Evolutionary conservation across 2,329 filamentous ascomycete species (phyloP).

Genomic region (Aspergillus thermomutatus): DNA sequence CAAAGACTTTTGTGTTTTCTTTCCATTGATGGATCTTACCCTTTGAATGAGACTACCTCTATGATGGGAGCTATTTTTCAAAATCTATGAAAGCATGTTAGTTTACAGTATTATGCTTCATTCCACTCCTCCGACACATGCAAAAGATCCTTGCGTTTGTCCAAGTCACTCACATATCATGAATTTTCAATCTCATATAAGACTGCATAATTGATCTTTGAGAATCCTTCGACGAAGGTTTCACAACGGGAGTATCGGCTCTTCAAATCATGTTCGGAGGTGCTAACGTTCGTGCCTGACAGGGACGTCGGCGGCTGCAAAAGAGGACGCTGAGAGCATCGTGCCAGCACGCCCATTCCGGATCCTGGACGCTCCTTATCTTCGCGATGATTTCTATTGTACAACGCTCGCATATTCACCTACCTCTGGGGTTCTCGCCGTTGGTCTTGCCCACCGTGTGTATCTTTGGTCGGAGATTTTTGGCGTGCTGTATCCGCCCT

Average conservation of each 20-base stretch:
- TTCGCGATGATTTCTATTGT: slow-evolving; percentile 97
- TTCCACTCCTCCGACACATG: background rate
- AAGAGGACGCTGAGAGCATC: slow-evolving; percentile 33
- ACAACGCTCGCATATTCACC: slow-evolving; percentile 82
- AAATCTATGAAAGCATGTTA: background rate
- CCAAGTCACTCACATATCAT: background rate
- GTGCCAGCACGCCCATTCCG: slow-evolving; percentile 75
- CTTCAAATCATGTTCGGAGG: background rate
- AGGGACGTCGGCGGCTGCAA: slow-evolving; percentile 21
- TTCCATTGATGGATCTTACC: background rate
- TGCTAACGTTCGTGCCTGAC: slow-evolving; percentile 17
- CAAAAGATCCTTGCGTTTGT: background rate
- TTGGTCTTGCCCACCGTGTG: slow-evolving; percentile 74
- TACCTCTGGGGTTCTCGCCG: slow-evolving; percentile 71
- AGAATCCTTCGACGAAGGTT: background rate
- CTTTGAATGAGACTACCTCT: background rate
- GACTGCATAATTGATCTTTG: background rate
- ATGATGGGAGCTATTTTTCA: background rate
- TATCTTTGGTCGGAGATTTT: slow-evolving; percentile 83
- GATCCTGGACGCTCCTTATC: slow-evolving; percentile 80
- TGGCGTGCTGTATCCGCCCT: slow-evolving; percentile 62
- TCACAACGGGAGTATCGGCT: background rate
- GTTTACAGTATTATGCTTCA: background rate
- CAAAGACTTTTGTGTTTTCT: background rate
- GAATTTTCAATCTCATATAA: background rate